Conservation (phyloP, 495 filamentous ascomycete genomes). For the Hypoxylon cercidicola region DNA sequence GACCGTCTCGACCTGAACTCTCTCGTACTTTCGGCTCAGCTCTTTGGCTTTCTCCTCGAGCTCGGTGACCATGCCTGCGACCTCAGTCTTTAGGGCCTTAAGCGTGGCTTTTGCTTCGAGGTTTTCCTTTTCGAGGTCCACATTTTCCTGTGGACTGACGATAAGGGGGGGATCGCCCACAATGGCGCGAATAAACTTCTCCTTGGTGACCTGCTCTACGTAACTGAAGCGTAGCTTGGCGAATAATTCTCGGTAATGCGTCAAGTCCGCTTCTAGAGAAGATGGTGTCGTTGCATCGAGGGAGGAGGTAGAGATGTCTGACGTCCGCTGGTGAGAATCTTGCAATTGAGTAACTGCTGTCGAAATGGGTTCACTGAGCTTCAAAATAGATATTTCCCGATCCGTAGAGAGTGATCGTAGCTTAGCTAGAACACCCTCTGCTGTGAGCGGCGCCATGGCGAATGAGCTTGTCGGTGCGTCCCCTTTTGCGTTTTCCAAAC, state of each 20-base stretch:
- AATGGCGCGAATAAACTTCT: constrained; percentile 80
- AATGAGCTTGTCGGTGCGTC: constrained; percentile 9
- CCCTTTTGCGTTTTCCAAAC: constrained; percentile 3
- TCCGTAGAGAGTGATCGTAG: constrained; percentile 56
- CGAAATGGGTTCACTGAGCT: constrained; percentile 78
- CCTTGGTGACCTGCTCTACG: constrained; percentile 82
- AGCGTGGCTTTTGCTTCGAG: constrained; percentile 77
- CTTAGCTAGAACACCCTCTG: constrained; percentile 49
- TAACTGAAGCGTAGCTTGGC: constrained; percentile 96
- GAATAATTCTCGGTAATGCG: constrained; percentile 93
- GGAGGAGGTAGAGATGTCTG: constrained; percentile 73
- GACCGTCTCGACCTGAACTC: constrained; percentile 68
- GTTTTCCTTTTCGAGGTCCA: constrained; percentile 78
- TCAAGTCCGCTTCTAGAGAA: constrained; percentile 83
- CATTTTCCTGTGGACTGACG: constrained; percentile 83
- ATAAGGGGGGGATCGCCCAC: constrained; percentile 88
- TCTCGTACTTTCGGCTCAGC: constrained; percentile 68
- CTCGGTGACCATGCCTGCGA: constrained; percentile 74
- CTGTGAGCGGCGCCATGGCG: constrained; percentile 34
- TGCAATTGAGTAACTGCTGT: constrained; percentile 55
- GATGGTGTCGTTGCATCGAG: constrained; percentile 77
- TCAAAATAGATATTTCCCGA: constrained; percentile 75
- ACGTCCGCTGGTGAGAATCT: constrained; percentile 61
- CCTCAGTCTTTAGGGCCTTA: constrained; percentile 81
- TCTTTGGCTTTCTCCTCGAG: constrained; percentile 75